These are phyloP conservation scores for Dictyophora rubrovolvata DNA, from an alignment of 768 basidiomycete species.

Conservation along the genomic window DNA sequence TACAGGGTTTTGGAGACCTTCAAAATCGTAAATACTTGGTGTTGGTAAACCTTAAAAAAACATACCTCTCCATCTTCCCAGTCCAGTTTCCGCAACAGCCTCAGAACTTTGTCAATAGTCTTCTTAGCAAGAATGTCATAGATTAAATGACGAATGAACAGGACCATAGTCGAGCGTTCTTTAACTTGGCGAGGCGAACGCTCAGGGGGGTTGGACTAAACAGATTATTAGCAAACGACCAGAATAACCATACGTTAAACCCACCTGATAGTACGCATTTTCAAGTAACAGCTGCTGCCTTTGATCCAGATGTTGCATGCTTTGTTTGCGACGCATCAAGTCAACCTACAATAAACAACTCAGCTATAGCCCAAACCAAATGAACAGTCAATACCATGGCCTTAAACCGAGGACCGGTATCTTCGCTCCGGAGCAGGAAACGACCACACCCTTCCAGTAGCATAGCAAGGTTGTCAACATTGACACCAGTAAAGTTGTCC, in stretches of 20 bases:
- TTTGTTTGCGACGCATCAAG: conserved; percentile 90
- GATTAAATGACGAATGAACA: conserved; percentile 93
- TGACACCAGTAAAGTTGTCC: conserved; percentile 88
- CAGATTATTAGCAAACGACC: conserved; percentile 4
- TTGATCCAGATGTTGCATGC: conserved; percentile 85
- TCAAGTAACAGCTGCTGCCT: conserved; percentile 83
- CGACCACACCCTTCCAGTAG: conserved; percentile 91
- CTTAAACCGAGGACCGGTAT: conserved; percentile 76
- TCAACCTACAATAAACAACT: conserved; percentile 50
- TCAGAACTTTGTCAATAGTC: conserved; percentile 92
- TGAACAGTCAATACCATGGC: conserved; percentile 55
- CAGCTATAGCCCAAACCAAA: not conserved
- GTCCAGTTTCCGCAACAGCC: conserved; percentile 84
- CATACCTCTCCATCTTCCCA: conserved; percentile 68
- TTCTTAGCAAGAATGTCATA: conserved; percentile 88
- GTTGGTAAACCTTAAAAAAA: not conserved
- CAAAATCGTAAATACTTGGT: conserved; percentile 7
- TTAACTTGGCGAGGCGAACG: conserved; percentile 80
- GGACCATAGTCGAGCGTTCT: conserved; percentile 73
- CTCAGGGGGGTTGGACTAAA: conserved; percentile 93
- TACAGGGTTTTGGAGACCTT: conserved; percentile 55
- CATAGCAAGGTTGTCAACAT: conserved; percentile 87
- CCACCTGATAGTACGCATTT: conserved; percentile 95
- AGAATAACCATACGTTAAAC: conserved; percentile 3
- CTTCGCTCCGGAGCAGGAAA: conserved; percentile 79